Percentiles rank a stretch among this genome's conserved stretches.
phyloP scores from a whole-genome alignment of 1,139 yeast genomes.

The Kodamaea derodonti region DNA sequence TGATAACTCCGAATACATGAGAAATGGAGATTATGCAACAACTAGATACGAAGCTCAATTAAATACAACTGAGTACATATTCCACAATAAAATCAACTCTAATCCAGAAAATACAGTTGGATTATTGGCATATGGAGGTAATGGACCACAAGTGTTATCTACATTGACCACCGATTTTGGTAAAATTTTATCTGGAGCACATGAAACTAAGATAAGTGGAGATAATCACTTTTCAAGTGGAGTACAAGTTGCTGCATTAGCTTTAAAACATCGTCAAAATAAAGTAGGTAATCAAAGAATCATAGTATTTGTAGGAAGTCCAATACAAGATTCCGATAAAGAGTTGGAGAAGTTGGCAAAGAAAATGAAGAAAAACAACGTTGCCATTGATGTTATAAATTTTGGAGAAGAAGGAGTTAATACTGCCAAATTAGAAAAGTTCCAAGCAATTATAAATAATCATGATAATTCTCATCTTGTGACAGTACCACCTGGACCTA shows the following conservation, averaged over 20 bases:
- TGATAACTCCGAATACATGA: conserved; percentile 93
- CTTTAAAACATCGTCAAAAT: conserved; percentile 93
- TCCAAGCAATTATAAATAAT: conserved; percentile 69
- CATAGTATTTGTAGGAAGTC: conserved; percentile 86
- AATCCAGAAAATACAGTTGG: conserved; percentile 97
- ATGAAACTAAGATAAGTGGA: conserved; percentile 76
- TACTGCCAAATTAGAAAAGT: conserved; percentile 75
- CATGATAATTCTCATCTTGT: conserved; percentile 83
- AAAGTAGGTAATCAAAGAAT: conserved; percentile 90
- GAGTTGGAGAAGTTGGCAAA: conserved; percentile 84
- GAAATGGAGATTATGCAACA: conserved; percentile 91
- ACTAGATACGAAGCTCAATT: conserved; percentile 91
- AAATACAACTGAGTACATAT: conserved; percentile 86
- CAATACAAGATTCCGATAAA: conserved; percentile 65
- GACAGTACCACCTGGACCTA: conserved; percentile 86
- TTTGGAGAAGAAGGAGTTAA: conserved; percentile 87
- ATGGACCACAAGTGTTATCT: conserved; percentile 78
- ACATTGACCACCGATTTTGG: conserved; percentile 89
- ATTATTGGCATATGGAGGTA: conserved; percentile 81
- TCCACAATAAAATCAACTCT: conserved; percentile 78
- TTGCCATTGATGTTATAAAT: conserved; percentile 85
- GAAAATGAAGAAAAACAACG: conserved; percentile 88
- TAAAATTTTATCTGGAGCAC: conserved; percentile 81
- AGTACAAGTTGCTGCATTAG: conserved; percentile 94
- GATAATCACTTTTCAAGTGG: conserved; percentile 70